Conservation (phyloP, 2,329 filamentous ascomycete species). For the Stagonosporopsis rhizophila region DNA sequence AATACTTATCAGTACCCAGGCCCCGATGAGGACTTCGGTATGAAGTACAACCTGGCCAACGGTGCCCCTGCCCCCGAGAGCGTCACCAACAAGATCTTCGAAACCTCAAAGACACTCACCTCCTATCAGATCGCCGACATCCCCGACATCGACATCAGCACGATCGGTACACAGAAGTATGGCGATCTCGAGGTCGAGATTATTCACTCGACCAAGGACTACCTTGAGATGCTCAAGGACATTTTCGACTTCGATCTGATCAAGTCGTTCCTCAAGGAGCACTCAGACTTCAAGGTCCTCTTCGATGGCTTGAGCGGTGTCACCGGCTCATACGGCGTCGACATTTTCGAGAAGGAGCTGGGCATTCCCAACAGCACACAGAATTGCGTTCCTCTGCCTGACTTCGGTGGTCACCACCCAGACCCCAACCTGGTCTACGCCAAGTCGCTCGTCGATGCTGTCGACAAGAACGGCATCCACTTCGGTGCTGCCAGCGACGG, state of each 20-base stretch:
- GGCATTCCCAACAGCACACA: constrained; percentile 83
- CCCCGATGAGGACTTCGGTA: constrained; percentile 93
- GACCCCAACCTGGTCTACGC: constrained; percentile 98
- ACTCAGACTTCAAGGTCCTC: constrained; percentile 94
- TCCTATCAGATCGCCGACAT: constrained; percentile 93
- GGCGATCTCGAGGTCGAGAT: constrained; percentile 92
- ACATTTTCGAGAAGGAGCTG: constrained; percentile 94
- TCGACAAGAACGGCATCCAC: constrained; percentile 89
- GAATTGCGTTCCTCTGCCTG: constrained; percentile 89
- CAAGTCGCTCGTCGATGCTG: constrained; percentile 89
- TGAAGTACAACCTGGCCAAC: constrained; percentile 99
- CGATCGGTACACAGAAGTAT: constrained; percentile 83
- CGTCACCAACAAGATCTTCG: constrained; percentile 98
- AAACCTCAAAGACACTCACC: constrained; percentile 84
- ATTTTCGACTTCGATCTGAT: constrained; percentile 98
- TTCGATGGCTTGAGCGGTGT: constrained; percentile 96
- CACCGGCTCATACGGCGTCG: constrained; percentile 91
- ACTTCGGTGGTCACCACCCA: constrained; percentile 97
- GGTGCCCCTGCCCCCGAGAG: constrained; percentile 94
- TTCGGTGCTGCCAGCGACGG: constrained; percentile 97
- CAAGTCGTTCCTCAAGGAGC: constrained; percentile 85
- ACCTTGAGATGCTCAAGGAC: constrained; percentile 93
- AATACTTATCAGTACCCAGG: constrained; percentile 58
- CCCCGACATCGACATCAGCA: constrained; percentile 82
- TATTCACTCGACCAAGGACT: constrained; percentile 91